These are phyloP conservation scores for Saturnispora quitensis DNA, from an alignment of 805 yeast species.

Conservation along the genomic window DNA sequence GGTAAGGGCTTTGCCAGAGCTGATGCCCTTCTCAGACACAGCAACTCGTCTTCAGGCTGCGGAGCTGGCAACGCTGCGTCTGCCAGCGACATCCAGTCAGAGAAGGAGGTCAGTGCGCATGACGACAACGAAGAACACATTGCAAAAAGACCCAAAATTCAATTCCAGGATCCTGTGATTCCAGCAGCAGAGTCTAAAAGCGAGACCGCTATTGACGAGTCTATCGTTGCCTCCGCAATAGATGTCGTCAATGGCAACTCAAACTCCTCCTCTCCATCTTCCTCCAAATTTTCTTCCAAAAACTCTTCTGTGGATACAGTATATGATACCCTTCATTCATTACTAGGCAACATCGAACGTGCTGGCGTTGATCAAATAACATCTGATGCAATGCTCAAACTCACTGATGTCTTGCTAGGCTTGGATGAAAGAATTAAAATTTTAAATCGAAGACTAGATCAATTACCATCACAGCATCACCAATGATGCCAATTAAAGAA, in stretches of 20 bases:
- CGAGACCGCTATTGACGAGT: neutral
- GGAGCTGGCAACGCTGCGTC: slow-evolving; percentile 3
- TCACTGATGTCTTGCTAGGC: neutral
- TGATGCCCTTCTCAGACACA: slow-evolving; percentile 68
- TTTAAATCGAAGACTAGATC: neutral
- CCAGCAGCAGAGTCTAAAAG: neutral
- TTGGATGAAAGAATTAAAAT: neutral
- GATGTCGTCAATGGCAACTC: neutral
- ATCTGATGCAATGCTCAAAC: neutral
- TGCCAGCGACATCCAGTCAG: neutral
- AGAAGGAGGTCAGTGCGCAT: neutral
- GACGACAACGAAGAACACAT: neutral
- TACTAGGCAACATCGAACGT: neutral
- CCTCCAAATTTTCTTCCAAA: neutral
- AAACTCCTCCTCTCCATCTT: neutral
- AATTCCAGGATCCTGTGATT: neutral
- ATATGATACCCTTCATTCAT: neutral
- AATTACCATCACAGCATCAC: neutral
- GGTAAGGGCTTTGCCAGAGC: slow-evolving; percentile 60
- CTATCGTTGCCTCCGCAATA: neutral
- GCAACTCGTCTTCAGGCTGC: slow-evolving; percentile 32
- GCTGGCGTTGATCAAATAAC: neutral
- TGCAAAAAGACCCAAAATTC: neutral
- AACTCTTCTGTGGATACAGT: neutral
- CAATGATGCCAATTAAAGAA: neutral